Base-by-base conservation (phyloP, 148 eudicot species). In the Silene latifolia region DNA sequence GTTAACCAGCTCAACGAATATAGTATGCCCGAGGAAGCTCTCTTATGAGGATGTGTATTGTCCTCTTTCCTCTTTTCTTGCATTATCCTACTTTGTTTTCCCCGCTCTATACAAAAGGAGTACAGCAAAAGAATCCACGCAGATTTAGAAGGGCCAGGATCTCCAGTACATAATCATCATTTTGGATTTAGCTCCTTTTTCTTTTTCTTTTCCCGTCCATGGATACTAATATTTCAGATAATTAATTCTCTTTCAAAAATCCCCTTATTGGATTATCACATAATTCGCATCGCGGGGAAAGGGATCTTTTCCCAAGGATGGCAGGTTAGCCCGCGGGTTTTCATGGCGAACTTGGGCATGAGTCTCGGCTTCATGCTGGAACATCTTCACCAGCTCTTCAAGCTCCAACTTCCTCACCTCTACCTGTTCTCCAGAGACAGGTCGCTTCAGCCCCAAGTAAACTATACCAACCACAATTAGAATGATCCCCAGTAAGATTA, bases 361-460 rank as follows among this genome's bases (percentile, higher is more conserved):
- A 72, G 96, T 86, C 82, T 94, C 98, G 0, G 98, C 98, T 74
- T 94, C 98, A 47, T 91, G 98, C 83, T 91, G 97, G 81, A 94
- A 94, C 90, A 91, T 82, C 80, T 85, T 91, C 53, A 94, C 98
- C 70, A 94, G 65, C 82, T 94, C 85, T n/a, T 88, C 88, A 48
- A 94, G 83, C 84, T 94, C 98, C 82, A 94, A 46, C 64, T 91
- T 94, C 83, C 93, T 85, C 21, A 91, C 89, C 82, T 88, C 88
- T 7, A 94, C 91, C 80, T 89, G 82, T 74, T 87, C 87, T 69
- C 90, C 93, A 1, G 80, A 77, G 54, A 94, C 62, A 5, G 98
- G 98, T 23, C 80, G 85, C 81, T 87, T 91, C 64, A 94, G 60
- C 44, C 98, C 98, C 15, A 94, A 85, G 85, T 88, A 91, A 21